phyloP scores from a whole-genome alignment of 2,329 filamentous ascomycete genomes.

The Huntiella abstrusa region DNA sequence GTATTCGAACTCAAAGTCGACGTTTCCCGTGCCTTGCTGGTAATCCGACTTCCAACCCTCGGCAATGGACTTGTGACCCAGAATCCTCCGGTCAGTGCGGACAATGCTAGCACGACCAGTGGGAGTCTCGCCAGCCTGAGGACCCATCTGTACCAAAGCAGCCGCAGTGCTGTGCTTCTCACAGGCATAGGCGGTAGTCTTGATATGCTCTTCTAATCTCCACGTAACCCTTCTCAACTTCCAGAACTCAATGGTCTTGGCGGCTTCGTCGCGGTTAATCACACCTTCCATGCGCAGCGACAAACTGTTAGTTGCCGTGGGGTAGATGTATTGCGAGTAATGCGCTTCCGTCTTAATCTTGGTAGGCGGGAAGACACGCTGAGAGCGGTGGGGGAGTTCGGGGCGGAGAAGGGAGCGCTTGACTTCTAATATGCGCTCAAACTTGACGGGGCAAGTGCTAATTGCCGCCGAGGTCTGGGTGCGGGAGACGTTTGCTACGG shows the following conservation, averaged over 20 bases:
- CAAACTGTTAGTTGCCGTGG: slow-evolving; percentile 64
- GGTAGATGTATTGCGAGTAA: slow-evolving; percentile 67
- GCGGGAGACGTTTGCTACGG: slow-evolving; percentile 41
- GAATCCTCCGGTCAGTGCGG: slow-evolving; percentile 56
- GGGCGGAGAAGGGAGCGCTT: slow-evolving; percentile 58
- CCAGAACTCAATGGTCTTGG: slow-evolving; percentile 63
- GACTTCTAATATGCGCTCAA: slow-evolving; percentile 51
- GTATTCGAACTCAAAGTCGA: slow-evolving; percentile 50
- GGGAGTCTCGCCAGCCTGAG: slow-evolving; percentile 22
- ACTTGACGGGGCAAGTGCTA: slow-evolving; percentile 28
- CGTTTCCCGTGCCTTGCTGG: slow-evolving; percentile 32
- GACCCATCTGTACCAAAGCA: slow-evolving; percentile 16
- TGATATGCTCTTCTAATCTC: slow-evolving; percentile 78
- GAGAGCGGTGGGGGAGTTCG: slow-evolving; percentile 67
- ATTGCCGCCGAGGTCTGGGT: slow-evolving; percentile 31
- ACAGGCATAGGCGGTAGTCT: slow-evolving; percentile 64
- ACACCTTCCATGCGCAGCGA: slow-evolving; percentile 74
- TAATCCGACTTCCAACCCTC: slow-evolving; percentile 73
- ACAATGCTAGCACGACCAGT: slow-evolving; percentile 41
- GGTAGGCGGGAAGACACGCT: slow-evolving; percentile 90
- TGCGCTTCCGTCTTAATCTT: slow-evolving; percentile 76
- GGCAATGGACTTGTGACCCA: slow-evolving; percentile 69
- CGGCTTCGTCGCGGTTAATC: slow-evolving; percentile 46
- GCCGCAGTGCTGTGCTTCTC: slow-evolving; percentile 35
- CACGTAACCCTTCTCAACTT: slow-evolving; percentile 79